Percentiles rank a stretch among this genome's conserved stretches.
Conservation (phyloP, 805 yeast genomes). For the Starmerella apicola region DNA sequence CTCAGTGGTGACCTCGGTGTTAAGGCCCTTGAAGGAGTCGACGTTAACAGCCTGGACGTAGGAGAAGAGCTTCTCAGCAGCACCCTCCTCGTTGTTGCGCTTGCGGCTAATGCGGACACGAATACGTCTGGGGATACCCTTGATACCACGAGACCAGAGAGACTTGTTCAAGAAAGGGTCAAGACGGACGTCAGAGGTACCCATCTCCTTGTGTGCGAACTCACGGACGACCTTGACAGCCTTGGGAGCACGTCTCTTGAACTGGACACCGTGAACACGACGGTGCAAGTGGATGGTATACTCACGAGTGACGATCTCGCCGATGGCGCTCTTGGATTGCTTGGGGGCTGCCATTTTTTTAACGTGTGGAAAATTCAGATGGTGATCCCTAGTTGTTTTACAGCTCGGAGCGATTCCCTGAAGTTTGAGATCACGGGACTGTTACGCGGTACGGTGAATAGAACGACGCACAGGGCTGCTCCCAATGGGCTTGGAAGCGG, state of each 20-base stretch:
- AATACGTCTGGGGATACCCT: constrained; percentile 96
- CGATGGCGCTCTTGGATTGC: constrained; percentile 51
- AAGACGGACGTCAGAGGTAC: constrained; percentile 96
- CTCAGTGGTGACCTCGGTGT: constrained; percentile 91
- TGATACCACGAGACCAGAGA: constrained; percentile 98
- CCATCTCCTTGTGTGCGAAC: constrained; percentile 98
- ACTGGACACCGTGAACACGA: constrained; percentile 97
- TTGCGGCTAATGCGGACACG: constrained; percentile 98
- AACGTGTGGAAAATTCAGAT: constrained; percentile 14
- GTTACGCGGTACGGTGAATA: constrained; percentile 1
- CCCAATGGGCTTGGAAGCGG: not conserved
- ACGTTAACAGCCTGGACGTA: constrained; percentile 96
- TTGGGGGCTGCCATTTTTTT: constrained; percentile 30
- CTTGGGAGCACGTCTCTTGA: constrained; percentile 99
- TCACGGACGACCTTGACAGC: constrained; percentile 99
- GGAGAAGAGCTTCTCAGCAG: constrained; percentile 94
- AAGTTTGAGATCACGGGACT: not conserved
- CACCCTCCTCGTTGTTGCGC: constrained; percentile 99
- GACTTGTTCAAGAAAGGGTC: constrained; percentile 98
- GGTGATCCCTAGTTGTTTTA: not conserved
- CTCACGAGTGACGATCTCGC: constrained; percentile 99
- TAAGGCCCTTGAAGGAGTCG: constrained; percentile 91
- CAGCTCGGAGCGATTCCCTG: not conserved
- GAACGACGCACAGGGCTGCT: not conserved
- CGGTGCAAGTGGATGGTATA: constrained; percentile 99